Conservation (phyloP, 2,329 filamentous ascomycete species). For the Scytalidium sp. region DNA sequence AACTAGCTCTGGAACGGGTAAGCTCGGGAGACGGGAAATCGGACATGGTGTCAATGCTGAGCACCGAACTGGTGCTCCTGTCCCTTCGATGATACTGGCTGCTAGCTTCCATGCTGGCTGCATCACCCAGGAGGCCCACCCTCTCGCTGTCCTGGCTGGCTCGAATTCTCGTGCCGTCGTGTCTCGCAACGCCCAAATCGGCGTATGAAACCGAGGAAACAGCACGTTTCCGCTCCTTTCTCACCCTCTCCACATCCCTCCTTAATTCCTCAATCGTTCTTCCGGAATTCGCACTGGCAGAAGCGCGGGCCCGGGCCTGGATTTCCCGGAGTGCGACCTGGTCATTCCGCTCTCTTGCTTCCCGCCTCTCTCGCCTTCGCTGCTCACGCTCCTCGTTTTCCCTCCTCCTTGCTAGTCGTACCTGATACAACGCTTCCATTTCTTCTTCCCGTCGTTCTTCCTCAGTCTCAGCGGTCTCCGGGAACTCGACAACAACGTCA, state of each 20-base stretch:
- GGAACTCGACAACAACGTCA: slow-evolving; percentile 84
- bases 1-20: slow-evolving; percentile 38
- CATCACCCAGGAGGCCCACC: slow-evolving; percentile 67
- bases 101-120: slow-evolving; percentile 46
- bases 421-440: slow-evolving; percentile 91
- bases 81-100: slow-evolving; percentile 40
- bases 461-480: slow-evolving; percentile 69
- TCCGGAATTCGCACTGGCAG: slow-evolving; percentile 13
- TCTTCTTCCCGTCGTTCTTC: slow-evolving; percentile 84
- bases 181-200: slow-evolving; percentile 71
- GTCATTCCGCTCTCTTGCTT: slow-evolving; percentile 72
- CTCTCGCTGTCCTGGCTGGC: slow-evolving; percentile 72
- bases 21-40: slow-evolving; percentile 38
- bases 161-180: slow-evolving; percentile 73
- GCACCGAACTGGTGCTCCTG: slow-evolving; percentile 49
- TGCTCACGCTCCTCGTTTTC: slow-evolving; percentile 77
- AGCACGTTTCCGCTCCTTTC: slow-evolving; percentile 59
- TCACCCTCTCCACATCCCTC: slow-evolving; percentile 52
- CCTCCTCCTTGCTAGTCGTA: slow-evolving; percentile 72
- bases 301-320: slow-evolving; percentile 49
- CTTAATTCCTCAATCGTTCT: slow-evolving; percentile 60
- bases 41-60: slow-evolving; percentile 48
- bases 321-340: slow-evolving; percentile 64
- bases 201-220: slow-evolving; percentile 76
- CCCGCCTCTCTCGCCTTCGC: slow-evolving; percentile 63